Evolutionary conservation across 225 moss, liverwort and hornwort genomes (phyloP), one percentile per base, ranked within the genome.

Genomic region (Ulota crispa): DNA sequence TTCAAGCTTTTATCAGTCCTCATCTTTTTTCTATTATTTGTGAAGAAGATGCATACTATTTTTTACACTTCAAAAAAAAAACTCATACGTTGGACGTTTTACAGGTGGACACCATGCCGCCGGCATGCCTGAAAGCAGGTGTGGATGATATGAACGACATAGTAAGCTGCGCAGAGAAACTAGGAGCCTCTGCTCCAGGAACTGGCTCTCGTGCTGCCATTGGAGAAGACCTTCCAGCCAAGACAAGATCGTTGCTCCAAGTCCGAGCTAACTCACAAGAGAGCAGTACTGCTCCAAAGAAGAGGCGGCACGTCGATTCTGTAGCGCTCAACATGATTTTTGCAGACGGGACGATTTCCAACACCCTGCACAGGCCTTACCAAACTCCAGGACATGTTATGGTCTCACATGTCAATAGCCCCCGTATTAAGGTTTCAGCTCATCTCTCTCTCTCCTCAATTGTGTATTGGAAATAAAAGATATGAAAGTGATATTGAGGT

Each of bases 201-300:
- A 91, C 74, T 83, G 96, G 99, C 57, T 99, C 96, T 75, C 96
- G 92, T 50, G 93, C 99, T 73, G 94, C 94, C 32, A 92, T 99
- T 74, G 99, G 96, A 34, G 99, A 99, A 83, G 99, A 99, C 88
- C 83, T 99, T 67, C 89, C 96, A 61, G 91, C 92, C 3, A 83
- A 93, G 57, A 95, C 99, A 14, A 93, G 88, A 77, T 87, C 92
- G 41, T 88, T 89, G 86, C 75, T 95, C 65, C 94, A 96, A 79
- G 83, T 68, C 27, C 91, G 92, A 84, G 83, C 85, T 19, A 83
- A 81, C 43, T 83, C 90, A 24, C 93, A 91, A 82, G 98, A 96
- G 34, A 91, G 75, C 70, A 80, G 65, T 57, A 84, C 43, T 45
- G 54, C 82, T 72, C 53, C 78, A 16, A 92, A 89, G 83, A 96